These are phyloP conservation scores for Stagonosporopsis cucurbitacearum DNA, from an alignment of 2,329 filamentous ascomycete species.

Conservation along the genomic window DNA sequence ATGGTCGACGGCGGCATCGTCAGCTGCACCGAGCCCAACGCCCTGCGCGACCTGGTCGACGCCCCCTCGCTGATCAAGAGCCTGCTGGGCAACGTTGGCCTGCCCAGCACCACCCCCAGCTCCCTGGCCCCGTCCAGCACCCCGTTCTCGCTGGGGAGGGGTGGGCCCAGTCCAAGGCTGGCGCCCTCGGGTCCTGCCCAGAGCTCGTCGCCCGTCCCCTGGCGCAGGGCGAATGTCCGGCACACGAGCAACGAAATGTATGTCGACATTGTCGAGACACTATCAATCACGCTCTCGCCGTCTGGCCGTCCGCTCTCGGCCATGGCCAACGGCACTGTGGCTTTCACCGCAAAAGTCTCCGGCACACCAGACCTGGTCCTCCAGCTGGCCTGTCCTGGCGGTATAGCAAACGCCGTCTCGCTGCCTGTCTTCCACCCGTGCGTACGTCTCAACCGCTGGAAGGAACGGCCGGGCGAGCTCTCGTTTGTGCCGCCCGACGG, in stretches of 20 bases:
- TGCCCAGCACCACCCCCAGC: constrained; percentile 63
- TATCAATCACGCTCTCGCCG: constrained; percentile 86
- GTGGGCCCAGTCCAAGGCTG: constrained; percentile 32
- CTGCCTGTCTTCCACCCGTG: constrained; percentile 96
- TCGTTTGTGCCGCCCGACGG: constrained; percentile 96
- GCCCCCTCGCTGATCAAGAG: constrained; percentile 90
- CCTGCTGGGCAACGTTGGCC: constrained; percentile 82
- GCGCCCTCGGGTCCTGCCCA: constrained; percentile 35
- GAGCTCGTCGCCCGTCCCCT: constrained; percentile 70
- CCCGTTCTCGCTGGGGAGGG: constrained; percentile 38
- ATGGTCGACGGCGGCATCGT: constrained; percentile 96
- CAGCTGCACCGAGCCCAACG: constrained; percentile 90
- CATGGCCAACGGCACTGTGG: constrained; percentile 88
- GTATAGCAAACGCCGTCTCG: constrained; percentile 76
- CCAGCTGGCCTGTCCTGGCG: constrained; percentile 74
- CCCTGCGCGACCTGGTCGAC: constrained; percentile 87
- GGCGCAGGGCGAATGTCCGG: constrained; percentile 88
- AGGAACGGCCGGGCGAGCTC: constrained; percentile 85
- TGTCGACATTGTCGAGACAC: constrained; percentile 90
- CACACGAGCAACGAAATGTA: constrained; percentile 98
- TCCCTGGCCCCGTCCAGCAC: constrained; percentile 36
- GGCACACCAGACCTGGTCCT: constrained; percentile 91
- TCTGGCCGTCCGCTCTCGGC: constrained; percentile 87
- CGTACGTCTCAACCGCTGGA: constrained; percentile 88
- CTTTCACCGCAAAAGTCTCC: constrained; percentile 93